Evolutionary conservation across 2,329 filamentous ascomycete genomes (phyloP), one percentile per base, ranked within the genome.

Genomic region (Ascochyta rabiei): DNA sequence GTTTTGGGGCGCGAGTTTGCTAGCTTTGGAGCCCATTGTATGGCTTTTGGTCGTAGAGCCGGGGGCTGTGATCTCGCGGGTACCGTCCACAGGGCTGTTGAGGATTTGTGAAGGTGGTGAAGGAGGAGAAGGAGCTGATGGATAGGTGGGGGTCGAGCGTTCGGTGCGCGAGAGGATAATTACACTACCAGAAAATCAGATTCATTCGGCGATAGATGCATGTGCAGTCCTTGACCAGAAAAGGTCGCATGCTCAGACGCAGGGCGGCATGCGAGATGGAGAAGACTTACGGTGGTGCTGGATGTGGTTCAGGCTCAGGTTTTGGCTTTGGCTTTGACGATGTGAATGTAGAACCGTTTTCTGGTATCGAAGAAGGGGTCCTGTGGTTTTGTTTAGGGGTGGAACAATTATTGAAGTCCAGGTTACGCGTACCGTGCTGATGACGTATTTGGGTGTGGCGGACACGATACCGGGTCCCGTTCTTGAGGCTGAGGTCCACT

Each of bases 11-110:
- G 57, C 34, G 40, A 67, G 45, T 46, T 71, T 69, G 53, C 59
- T 64, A 30, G 61, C 50, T 49, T 71, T 70, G 31, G 70, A 72
- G 19, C 70, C 70, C 70, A 73, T 73, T 30, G 30, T 53, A 6
- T n/a, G 42, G 12, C n/a, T 12, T 33, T 47, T 43, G 35, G 19
- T 35, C n/a, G 33, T 35, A n/a, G 33, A 16, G 18, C 15, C 12
- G 33, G n/a, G 9, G 26, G 18, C 30, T 38, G 19, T 43, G 10
- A 18, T 9, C 24, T 21, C 9, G 42, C 23, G 18, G 43, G 16
- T 55, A 16, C 18, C 21, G 35, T 38, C 16, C 48, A 24, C n/a
- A 33, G 43, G 44, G 18, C 28, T 24, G 35, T 15, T 34, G 37
- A 34, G 28, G 34, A 13, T 28, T 7, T 8, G 41, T 54, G 31